Evolutionary conservation across 2,329 filamentous ascomycete genomes (phyloP).

Genomic region (Monilinia fructigena): DNA sequence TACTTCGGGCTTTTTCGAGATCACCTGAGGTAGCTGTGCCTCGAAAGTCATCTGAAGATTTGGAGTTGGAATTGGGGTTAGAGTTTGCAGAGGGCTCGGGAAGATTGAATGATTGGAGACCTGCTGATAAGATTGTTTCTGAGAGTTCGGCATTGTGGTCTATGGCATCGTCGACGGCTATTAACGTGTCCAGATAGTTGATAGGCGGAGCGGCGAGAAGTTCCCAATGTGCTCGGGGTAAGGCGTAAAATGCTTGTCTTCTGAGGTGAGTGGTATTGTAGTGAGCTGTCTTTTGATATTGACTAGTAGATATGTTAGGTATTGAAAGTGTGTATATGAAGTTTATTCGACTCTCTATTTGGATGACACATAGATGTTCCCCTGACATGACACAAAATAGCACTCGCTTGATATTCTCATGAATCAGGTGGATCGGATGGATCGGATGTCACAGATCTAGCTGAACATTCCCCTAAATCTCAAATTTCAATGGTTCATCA

Average conservation of each 20-base stretch:
- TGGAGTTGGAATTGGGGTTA: not conserved
- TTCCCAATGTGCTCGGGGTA: conserved; percentile 80
- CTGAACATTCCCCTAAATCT: not conserved
- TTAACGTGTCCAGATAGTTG: conserved; percentile 74
- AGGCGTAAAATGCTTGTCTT: conserved; percentile 87
- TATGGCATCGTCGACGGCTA: conserved; percentile 80
- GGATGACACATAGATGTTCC: not conserved
- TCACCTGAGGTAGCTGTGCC: conserved; percentile 70
- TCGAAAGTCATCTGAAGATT: conserved; percentile 56
- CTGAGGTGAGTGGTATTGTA: conserved; percentile 88
- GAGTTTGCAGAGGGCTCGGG: conserved; percentile 24
- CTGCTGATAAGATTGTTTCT: conserved; percentile 70
- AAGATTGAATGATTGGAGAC: conserved; percentile 65
- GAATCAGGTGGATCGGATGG: not conserved
- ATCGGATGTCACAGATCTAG: not conserved
- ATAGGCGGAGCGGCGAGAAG: conserved; percentile 80
- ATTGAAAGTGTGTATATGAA: not conserved
- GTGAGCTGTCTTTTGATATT: conserved; percentile 82
- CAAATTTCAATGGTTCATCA: not conserved
- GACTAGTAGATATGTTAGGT: conserved; percentile 50
- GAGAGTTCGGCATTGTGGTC: conserved; percentile 84
- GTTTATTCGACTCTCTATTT: not conserved
- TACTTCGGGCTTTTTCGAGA: conserved; percentile 88
- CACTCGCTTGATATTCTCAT: conserved; percentile 16
- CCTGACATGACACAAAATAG: conserved; percentile 9